Base-by-base conservation (phyloP, 176 grass and related monocot genomes). In the Triticum timopheevii region DNA sequence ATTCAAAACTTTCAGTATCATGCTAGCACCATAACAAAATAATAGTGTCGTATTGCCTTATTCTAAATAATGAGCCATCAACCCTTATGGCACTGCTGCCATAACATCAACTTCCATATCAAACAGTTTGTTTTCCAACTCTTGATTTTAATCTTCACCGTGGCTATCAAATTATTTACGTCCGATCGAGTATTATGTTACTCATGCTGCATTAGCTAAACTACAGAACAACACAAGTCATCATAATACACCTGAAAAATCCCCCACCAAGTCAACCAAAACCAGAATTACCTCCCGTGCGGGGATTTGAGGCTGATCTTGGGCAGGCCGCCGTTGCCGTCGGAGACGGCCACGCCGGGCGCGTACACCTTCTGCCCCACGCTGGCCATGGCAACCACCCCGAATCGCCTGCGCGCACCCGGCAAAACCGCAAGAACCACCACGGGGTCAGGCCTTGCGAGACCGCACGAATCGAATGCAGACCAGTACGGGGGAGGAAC, bases 261-360 rank as follows among this genome's bases (percentile, higher is more conserved):
- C 54, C 19, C 16, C 5, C 31, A 4, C 63, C 23, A 88, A 69
- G 69, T 62, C 35, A 70, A 28, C 25, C 35, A 10, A 27, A 77
- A 19, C 17, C 24, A 24, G 27, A 75, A 24, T 84, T 61, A 98
- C 96, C 96, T 98, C 68, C 96, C 96, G 38, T 83, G 54, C 30
- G 90, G 79, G 33, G 96, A 94, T 58, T 90, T 94, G 84, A 98
- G 91, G 69, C 80, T 73, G 80, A 98, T 83, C 85, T 93, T 98
- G 0, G 80, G 87, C 4, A 98, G 90, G 71, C 92, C 96, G 1
- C 96, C 93, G 82, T 94, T 94, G 70, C 93, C 96, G 85, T 96
- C 86, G 10, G 93, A 92, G 34, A 98, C 67, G 35, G 87, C 72
- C 24, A 95, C 86, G 17, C 96, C 96, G 24, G 87, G 87, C 13